phyloP scores from a whole-genome alignment of 2,329 filamentous ascomycete genomes.

The Pestalotiopsis sp. region DNA sequence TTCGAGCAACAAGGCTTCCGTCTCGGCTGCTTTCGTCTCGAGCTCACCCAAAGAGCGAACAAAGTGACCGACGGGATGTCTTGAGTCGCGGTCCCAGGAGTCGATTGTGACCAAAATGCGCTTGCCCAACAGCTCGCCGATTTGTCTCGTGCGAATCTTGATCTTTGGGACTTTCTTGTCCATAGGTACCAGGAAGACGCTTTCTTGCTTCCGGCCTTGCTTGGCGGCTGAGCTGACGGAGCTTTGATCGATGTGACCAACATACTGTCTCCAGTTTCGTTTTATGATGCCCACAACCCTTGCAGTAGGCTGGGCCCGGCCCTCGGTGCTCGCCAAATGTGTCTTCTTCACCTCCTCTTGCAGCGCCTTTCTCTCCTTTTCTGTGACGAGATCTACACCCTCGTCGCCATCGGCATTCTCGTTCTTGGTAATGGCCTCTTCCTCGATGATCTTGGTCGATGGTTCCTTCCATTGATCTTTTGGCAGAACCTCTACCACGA shows the following conservation, averaged over 20 bases:
- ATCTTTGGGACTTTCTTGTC: conserved; percentile 98
- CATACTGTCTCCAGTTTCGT: conserved; percentile 97
- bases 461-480: conserved; percentile 97
- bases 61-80: conserved; percentile 92
- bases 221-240: conserved; percentile 75
- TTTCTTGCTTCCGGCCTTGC: conserved; percentile 84
- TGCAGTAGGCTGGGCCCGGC: conserved; percentile 84
- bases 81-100: conserved; percentile 90
- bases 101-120: conserved; percentile 92
- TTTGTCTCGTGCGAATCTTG: conserved; percentile 86
- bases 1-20: conserved; percentile 89
- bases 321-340: conserved; percentile 76
- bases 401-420: conserved; percentile 90
- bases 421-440: conserved; percentile 87
- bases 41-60: conserved; percentile 90
- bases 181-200: conserved; percentile 95
- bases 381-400: conserved; percentile 76
- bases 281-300: conserved; percentile 91
- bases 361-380: conserved; percentile 81
- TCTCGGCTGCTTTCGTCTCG: conserved; percentile 97
- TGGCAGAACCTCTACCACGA: conserved; percentile 90
- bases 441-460: conserved; percentile 93
- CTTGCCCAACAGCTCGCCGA: conserved; percentile 85
- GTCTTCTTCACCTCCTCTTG: conserved; percentile 90
- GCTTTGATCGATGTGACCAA: conserved; percentile 89